Evolutionary conservation across 768 basidiomycete genomes (phyloP), one percentile per base, ranked within the genome.

Genomic region (Grammothele lineata): DNA sequence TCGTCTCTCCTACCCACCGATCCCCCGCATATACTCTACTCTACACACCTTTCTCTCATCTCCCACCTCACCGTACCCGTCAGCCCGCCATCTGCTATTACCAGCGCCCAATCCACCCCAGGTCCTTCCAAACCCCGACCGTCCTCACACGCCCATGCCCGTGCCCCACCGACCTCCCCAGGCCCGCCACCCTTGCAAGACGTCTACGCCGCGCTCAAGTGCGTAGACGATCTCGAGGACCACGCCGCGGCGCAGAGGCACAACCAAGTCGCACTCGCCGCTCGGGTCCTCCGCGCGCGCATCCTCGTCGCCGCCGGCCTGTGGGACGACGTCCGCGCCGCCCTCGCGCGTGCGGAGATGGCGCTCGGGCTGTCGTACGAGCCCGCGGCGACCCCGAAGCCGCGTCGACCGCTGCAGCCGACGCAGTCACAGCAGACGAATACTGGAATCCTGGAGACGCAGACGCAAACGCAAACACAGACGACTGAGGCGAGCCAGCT

Each of bases 1-100:
- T 57, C 70, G 2, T 75, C 75, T n/a, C 59, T 76, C 32, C 39
- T 61, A 15, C 63, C 74, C 3, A 63, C 69, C 8, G 76, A 81
- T 50, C 72, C 80, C 1, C 76, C 78, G 4, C 73, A 78, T 23
- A 56, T 76, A 33, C 56, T 76, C 4, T 85, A 87, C 51, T 57
- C 66, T 8, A 70, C 77, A 0, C 77, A 86, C 48, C 69, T 87
- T 24, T 71, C 77, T 11, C 69, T 78, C 35, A 76, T 87, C 37
- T 66, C 71, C 0, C 64, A 72, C 12, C 59, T 74, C 23, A 70
- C 69, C 55, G 67, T 51, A 47, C 75, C 57, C 57, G 66, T 37
- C 49, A 53, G 37, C n/a, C 27, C 53, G 62, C 12, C 49, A 57
- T 12, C 53, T 23, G 38, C 1, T 14, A 51, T n/a, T 25, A 38